Percentiles rank a stretch among this genome's conserved stretches.
Evolutionary conservation across 768 basidiomycete genomes (phyloP).

Genomic region (Auriscalpium orientale): DNA sequence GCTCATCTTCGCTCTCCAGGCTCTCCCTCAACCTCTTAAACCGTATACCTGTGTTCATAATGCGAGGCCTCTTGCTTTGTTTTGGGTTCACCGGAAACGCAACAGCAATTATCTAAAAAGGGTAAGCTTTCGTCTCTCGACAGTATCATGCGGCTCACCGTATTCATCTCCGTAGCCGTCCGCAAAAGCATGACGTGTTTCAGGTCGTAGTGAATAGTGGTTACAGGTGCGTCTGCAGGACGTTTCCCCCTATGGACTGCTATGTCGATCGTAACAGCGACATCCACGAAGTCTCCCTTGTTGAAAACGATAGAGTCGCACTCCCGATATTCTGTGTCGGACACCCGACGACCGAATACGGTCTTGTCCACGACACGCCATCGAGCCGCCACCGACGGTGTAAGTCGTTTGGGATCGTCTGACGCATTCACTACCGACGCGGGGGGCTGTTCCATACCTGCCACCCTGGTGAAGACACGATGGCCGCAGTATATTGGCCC

Average conservation of each 20-base stretch:
- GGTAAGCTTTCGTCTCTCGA: neutral
- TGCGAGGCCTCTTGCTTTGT: neutral
- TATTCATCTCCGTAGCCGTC: neutral
- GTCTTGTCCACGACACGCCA: neutral
- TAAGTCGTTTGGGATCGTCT: neutral
- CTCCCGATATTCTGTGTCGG: neutral
- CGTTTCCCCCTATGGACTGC: neutral
- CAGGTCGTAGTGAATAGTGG: neutral
- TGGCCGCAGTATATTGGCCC: neutral
- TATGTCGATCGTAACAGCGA: neutral
- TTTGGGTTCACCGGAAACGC: neutral
- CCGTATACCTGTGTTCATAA: neutral
- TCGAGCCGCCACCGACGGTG: neutral
- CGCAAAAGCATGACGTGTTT: neutral
- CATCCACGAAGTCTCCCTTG: neutral
- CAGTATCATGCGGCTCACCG: neutral
- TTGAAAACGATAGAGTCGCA: neutral
- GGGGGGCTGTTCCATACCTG: neutral
- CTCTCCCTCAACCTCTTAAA: neutral
- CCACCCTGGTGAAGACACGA: neutral
- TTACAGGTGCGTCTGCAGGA: neutral
- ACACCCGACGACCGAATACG: neutral
- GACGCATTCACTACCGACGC: neutral
- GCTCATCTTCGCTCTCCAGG: too few relatives aligned
- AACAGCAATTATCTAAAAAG: neutral